These are phyloP conservation scores for Pterocarpus macrocarpus DNA, from an alignment of 306 rosid genomes.

Conservation along the genomic window DNA sequence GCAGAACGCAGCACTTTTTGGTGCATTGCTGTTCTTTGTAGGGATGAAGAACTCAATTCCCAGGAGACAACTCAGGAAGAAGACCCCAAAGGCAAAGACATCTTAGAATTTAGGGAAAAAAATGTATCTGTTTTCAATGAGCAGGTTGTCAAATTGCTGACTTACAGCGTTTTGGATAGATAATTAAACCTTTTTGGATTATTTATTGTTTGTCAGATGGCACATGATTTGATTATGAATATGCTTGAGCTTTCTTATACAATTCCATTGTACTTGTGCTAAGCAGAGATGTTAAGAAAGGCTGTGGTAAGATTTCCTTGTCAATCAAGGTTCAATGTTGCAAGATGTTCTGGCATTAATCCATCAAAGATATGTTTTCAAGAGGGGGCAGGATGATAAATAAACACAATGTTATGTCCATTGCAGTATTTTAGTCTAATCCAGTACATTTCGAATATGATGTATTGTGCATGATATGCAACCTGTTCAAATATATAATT, in stretches of 20 bases:
- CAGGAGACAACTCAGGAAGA: conserved; percentile 74
- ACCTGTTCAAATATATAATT: not conserved
- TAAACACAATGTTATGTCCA: not conserved
- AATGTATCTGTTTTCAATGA: conserved; percentile 28
- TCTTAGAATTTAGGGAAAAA: conserved; percentile 51
- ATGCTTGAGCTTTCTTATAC: conserved; percentile 31
- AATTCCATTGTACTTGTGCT: conserved; percentile 27
- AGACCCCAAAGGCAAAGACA: conserved; percentile 74
- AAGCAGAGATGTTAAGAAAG: conserved; percentile 27
- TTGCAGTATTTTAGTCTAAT: not conserved
- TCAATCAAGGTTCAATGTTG: conserved; percentile 1
- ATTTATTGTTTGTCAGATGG: conserved; percentile 28
- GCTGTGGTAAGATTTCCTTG: conserved; percentile 34
- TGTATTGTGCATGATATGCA: not conserved
- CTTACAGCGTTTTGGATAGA: conserved; percentile 43
- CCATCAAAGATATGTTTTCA: not conserved
- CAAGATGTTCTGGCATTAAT: not conserved
- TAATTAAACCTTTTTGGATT: conserved; percentile 23
- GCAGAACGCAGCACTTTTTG: conserved; percentile 79
- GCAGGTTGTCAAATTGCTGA: conserved; percentile 40
- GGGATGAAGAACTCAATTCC: conserved; percentile 84
- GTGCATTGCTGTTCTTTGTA: conserved; percentile 83
- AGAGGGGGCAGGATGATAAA: not conserved
- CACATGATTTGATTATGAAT: conserved; percentile 35
- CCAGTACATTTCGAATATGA: not conserved